Base-by-base conservation (phyloP, 306 rosid genomes). In the Vachellia pachyceras region DNA sequence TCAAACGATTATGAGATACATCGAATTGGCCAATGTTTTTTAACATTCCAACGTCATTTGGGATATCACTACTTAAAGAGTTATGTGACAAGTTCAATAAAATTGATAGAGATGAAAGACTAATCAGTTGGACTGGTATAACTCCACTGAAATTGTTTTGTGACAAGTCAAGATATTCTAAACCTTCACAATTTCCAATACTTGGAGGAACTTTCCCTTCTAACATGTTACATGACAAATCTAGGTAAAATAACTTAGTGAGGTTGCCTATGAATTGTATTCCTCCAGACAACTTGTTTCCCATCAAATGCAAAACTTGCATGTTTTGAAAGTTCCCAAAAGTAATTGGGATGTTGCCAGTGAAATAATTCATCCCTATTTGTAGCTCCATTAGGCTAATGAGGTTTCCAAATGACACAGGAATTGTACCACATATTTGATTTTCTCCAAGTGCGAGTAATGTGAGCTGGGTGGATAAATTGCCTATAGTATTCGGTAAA, bases 381-480 rank as follows among this genome's bases (percentile, higher is more conserved):
- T 0, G 0, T 22, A 20, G 5, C 0, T 3, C 0, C 1, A 0
- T 22, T 5, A 57, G 13, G 64, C 10, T 57, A 57, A 57, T 22
- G 29, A 22, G 35, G 12, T 57, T 57, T 57, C 33, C 35, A 3
- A 57, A 22, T 0, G 64, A 0, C 33, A 0, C 35, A 22, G 14
- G 14, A 22, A 57, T 57, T 20, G 7, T 57, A 1, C 64, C 35
- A 7, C 5, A 20, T 20, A 57, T 57, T 9, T 22, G 13, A 57
- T 57, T 57, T 0, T 3, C 0, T 55, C 29, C 61, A 55, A 55
- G 29, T 0, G 0, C 0, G 13, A 55, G 29, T n/a, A 0, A 0
- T 20, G 35, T 57, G 33, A 57, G 64, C 15, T 75, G 23, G 18
- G 40, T 39, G 7, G 70, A 58, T 8, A 75, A 75, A 61, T 75